Evolutionary conservation across 495 filamentous ascomycete species (phyloP).

Genomic region (Aspergillus egyptiacus): DNA sequence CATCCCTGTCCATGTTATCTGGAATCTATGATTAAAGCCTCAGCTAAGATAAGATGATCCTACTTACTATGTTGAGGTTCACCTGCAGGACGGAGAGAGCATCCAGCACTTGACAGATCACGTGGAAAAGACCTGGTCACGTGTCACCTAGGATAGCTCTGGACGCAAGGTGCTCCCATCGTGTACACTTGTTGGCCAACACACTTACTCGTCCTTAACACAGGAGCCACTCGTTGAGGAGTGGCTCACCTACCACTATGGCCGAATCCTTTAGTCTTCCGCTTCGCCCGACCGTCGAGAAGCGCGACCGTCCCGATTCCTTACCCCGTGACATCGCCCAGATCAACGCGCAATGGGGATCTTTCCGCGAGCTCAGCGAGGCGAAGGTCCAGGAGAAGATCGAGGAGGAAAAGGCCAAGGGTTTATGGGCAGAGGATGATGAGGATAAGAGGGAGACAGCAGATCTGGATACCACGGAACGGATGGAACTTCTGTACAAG

Average conservation of each 20-base stretch:
- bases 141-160: too few relatives aligned
- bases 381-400: slow-evolving; percentile 56
- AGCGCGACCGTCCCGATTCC: slow-evolving; percentile 49
- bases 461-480: slow-evolving; percentile 36
- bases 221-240: slow-evolving; percentile 2
- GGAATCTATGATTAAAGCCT: not conserved
- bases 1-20: not conserved
- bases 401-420: slow-evolving; percentile 40
- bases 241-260: slow-evolving; percentile 24
- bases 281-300: slow-evolving; percentile 54
- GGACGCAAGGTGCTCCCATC: too few relatives aligned
- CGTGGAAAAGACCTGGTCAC: too few relatives aligned
- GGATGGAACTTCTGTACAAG: slow-evolving; percentile 39
- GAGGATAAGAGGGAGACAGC: slow-evolving; percentile 25
- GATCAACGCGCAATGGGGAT: slow-evolving; percentile 67
- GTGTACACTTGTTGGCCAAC: not conserved
- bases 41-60: too few relatives aligned
- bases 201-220: not conserved
- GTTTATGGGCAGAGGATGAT: slow-evolving; percentile 33
- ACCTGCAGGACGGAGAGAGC: too few relatives aligned
- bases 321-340: slow-evolving; percentile 67
- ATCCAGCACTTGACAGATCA: too few relatives aligned
- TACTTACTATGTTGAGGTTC: too few relatives aligned
- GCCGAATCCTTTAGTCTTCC: slow-evolving; percentile 53
- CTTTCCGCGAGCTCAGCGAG: slow-evolving; percentile 65